Conservation (phyloP, 2,329 filamentous ascomycete genomes). For the Ophiocordyceps robertsii region DNA sequence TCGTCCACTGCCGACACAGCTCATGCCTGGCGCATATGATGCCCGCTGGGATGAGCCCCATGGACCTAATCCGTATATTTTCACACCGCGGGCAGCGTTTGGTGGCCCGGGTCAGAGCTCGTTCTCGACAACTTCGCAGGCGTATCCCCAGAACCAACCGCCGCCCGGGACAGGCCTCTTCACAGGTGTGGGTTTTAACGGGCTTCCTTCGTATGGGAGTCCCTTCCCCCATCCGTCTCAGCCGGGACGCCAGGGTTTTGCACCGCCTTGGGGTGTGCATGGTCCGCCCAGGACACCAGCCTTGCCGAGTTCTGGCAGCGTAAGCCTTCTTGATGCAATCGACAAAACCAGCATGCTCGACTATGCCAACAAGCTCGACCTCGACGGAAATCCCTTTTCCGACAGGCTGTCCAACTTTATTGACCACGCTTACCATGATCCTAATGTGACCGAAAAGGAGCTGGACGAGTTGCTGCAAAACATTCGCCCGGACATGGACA, state of each 20-base stretch:
- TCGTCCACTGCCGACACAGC: neutral
- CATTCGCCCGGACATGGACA: constrained; percentile 58
- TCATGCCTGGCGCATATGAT: neutral
- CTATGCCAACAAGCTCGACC: constrained; percentile 20
- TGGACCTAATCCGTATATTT: neutral
- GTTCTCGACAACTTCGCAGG: neutral
- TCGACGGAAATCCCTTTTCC: constrained; percentile 21
- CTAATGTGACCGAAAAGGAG: constrained; percentile 40
- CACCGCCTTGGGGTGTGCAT: neutral
- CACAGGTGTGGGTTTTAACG: neutral
- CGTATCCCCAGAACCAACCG: neutral
- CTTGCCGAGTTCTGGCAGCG: constrained; percentile 1
- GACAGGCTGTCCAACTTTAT: constrained; percentile 18
- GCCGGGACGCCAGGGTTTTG: neutral
- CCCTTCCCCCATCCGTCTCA: neutral
- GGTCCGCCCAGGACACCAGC: neutral
- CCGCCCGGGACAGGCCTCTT: neutral
- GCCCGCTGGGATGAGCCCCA: constrained; percentile 6
- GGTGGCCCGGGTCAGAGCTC: neutral
- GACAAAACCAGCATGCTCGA: constrained; percentile 23
- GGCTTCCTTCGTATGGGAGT: neutral
- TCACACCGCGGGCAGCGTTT: neutral
- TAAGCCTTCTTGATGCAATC: constrained; percentile 20
- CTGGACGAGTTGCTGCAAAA: constrained; percentile 58
- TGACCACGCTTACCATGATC: constrained; percentile 21